Evolutionary conservation across 768 basidiomycete genomes (phyloP), one percentile per base, ranked within the genome.

Genomic region (Boletus vermiculosoides): DNA sequence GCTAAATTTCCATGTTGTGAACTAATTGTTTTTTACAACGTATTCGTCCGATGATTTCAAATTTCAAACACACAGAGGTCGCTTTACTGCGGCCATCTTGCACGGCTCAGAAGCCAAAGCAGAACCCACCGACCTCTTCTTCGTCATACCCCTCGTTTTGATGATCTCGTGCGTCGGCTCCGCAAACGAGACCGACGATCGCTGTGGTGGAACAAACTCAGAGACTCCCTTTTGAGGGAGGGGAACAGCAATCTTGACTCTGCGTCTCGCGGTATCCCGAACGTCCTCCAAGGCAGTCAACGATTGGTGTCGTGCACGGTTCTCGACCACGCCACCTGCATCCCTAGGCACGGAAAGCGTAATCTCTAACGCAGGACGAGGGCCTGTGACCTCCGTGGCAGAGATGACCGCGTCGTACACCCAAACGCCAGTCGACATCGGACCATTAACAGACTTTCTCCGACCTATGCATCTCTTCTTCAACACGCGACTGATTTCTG

Each of bases 391-490:
- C 55, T 82, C 82, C 9, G 71, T 62, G 11, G 76, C 77, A 28
- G 83, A 78, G 39, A 79, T 68, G 4, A 76, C 75, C n/a, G 81
- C 77, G 45, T 79, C 75, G 62, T 83, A 84, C 5, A 81, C 72
- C 83, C 83, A 84, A 10, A 59, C 63, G 7, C 64, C 62, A 39
- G 60, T 56, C 65, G 68, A 68, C 53, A 72, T 39, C 4, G 69
- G 67, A 12, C 73, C 77, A 31, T 63, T 71, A 55, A 76, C 52
- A 11, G 80, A 82, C 64, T 77, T 80, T 51, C 81, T 74, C 53
- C 82, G 69, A 9, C 81, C 79, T 11, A 83, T 73, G 47, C 83
- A 84, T 37, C 83, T 75, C 63, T 82, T 83, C 74, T 85, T 84
- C 64, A 83, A 60, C 3, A 71, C 79, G 49, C 78, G 74, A 20